phyloP scores from a whole-genome alignment of 1,139 yeast species.

The Zygosaccharomyces pseudobailii region DNA sequence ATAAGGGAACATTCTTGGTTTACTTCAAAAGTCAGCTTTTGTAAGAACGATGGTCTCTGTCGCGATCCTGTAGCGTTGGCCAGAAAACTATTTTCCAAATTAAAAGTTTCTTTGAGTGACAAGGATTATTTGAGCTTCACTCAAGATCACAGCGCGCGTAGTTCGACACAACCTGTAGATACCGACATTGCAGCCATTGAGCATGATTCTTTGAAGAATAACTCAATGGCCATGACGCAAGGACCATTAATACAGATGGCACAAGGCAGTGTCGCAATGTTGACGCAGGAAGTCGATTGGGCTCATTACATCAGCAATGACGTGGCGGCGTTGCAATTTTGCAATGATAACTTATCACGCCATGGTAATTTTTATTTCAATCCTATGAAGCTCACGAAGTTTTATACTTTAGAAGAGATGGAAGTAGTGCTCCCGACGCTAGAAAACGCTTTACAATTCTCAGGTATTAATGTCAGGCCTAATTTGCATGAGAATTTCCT shows the following conservation, averaged over 20 bases:
- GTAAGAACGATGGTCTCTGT: slow-evolving; percentile 44
- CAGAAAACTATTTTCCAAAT: slow-evolving; percentile 40
- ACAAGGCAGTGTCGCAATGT: slow-evolving; percentile 4
- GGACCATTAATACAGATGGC: slow-evolving; percentile 17
- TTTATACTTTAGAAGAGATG: slow-evolving; percentile 27
- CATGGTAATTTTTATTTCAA: slow-evolving; percentile 20
- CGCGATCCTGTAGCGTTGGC: slow-evolving; percentile 45
- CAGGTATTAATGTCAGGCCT: slow-evolving; percentile 25
- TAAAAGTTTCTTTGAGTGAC: slow-evolving; percentile 46
- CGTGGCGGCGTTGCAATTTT: slow-evolving; percentile 29
- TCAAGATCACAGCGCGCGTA: slow-evolving; percentile 15
- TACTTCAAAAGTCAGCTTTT: slow-evolving; percentile 39
- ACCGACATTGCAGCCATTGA: slow-evolving; percentile 26
- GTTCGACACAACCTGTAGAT: slow-evolving; percentile 29
- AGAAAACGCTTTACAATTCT: slow-evolving; percentile 23
- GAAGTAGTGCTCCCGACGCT: slow-evolving; percentile 23
- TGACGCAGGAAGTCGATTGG: slow-evolving; percentile 24
- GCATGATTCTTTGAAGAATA: slow-evolving; percentile 14
- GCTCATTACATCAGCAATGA: slow-evolving; percentile 23
- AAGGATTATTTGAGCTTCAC: slow-evolving; percentile 36
- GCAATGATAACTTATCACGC: slow-evolving; percentile 7
- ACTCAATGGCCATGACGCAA: slow-evolving; percentile 18
- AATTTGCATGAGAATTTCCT: slow-evolving; percentile 23
- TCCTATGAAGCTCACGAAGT: slow-evolving; percentile 30
- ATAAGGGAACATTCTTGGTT: slow-evolving; percentile 51